Evolutionary conservation across 108 stramenopile genomes (phyloP).

Genomic region (Skeletonema menzelii): DNA sequence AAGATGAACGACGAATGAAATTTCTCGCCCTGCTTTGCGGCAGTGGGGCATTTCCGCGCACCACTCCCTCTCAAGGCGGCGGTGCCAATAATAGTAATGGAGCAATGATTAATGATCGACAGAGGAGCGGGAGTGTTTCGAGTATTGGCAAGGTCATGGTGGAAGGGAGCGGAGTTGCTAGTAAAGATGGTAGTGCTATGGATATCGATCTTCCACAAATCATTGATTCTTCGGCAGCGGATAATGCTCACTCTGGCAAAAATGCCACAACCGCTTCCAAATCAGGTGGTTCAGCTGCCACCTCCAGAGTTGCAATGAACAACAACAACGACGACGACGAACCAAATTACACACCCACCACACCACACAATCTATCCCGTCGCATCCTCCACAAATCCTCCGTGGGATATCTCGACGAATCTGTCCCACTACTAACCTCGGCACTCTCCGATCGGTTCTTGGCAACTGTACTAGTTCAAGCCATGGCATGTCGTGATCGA

Average conservation of each 20-base stretch:
- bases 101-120: not conserved
- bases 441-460: slow-evolving; percentile 83
- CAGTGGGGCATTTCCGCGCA: slow-evolving; percentile 1
- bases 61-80: not conserved
- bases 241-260: not conserved
- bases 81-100: not conserved
- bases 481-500: slow-evolving; percentile 79
- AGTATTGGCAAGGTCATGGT: slow-evolving; percentile 8
- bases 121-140: slow-evolving; percentile 6
- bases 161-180: slow-evolving; percentile 7
- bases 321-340: not conserved
- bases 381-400: slow-evolving; percentile 78
- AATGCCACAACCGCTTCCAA: not conserved
- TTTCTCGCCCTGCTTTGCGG: slow-evolving; percentile 38
- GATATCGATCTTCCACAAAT: not conserved
- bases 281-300: not conserved
- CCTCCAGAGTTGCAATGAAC: not conserved
- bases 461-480: slow-evolving; percentile 79
- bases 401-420: slow-evolving; percentile 77
- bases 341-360: slow-evolving; percentile 58
- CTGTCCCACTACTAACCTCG: slow-evolving; percentile 66
- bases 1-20: slow-evolving; percentile 40
- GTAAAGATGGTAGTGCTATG: not conserved
- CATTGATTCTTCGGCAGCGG: not conserved
- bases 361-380: slow-evolving; percentile 72